A percentile compares a stretch with the other conserved stretches of the same genome.
Conservation (phyloP, 2,329 filamentous ascomycete genomes). For the Neonectria punicea region DNA sequence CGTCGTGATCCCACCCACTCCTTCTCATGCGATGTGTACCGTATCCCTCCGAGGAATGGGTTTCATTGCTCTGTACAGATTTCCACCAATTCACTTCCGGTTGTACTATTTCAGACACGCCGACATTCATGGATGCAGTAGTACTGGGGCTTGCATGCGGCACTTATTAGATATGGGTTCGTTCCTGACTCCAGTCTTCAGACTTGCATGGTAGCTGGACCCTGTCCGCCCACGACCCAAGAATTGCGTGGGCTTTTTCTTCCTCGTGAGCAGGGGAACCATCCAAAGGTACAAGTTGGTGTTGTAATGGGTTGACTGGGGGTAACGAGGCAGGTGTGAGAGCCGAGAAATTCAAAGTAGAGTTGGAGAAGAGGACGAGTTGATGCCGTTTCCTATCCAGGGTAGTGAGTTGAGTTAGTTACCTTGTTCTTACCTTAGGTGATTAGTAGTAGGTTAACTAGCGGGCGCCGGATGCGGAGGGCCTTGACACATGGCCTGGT, state of each 20-base stretch:
- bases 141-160: conserved; percentile 25
- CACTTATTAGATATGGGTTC: conserved; percentile 28
- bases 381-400: conserved; percentile 20
- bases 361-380: conserved; percentile 2
- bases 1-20: background rate
- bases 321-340: background rate
- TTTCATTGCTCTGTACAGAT: background rate
- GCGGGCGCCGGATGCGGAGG: conserved; percentile 15
- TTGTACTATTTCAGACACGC: conserved; percentile 19
- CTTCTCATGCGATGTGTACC: background rate
- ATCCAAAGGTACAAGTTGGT: background rate
- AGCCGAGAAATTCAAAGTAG: background rate
- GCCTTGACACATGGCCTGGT: background rate
- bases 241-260: conserved; percentile 11
- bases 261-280: background rate
- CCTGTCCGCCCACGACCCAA: conserved; percentile 16
- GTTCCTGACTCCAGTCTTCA: conserved; percentile 20
- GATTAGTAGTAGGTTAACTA: conserved; percentile 32
- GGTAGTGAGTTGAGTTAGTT: conserved; percentile 29
- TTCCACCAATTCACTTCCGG: conserved; percentile 2
- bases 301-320: too few species aligned
- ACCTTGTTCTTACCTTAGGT: conserved; percentile 22
- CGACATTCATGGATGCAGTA: conserved; percentile 23
- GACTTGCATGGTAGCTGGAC: conserved; percentile 3
- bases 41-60: background rate